Evolutionary conservation across 1,284 basidiomycete species (phyloP), one percentile per base, ranked within the genome.

Genomic region (Inonotus obliquus): DNA sequence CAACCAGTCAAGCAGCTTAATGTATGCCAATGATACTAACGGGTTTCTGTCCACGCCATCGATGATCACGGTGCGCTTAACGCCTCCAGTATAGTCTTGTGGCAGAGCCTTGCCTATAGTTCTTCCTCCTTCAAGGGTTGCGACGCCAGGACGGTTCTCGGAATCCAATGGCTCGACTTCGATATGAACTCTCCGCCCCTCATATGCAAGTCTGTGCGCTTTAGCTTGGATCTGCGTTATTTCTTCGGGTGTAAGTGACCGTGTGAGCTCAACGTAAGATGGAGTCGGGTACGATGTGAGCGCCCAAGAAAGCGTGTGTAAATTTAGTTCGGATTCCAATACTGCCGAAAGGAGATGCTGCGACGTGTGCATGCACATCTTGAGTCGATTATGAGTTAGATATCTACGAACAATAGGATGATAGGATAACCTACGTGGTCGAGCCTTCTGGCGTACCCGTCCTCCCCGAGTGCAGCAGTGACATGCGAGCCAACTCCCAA

Each of bases 301-400:
- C 17, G 91, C 87, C 93, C 93, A 95, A 0, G 89, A 90, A 7
- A 94, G 79, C 0, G 94, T 95, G 10, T 86, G 85, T n/a, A 94
- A 79, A 44, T 81, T 74, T 49, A 89, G 76, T 7, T 77, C 76
- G 7, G 79, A 79, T 69, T 95, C 91, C 2, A 94, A 78, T 6
- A 94, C 77, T 0, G 92, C 91, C 2, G 92, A 94, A 35, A 95
- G 81, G 49, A 94, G 79, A 68, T 94, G 91, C 70, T 94, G 91
- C 0, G 85, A 86, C 0, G 91, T 93, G 70, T 93, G 90, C 79
- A 91, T 85, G 10, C 86, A 81, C 86, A 90, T 92, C 89, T 92
- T 44, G n/a, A 7, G 41, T 44, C 4, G 10, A 21, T 39, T 49
- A 38, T 62, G 21, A 52, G 32, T 48, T 10, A 23, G 45, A 21